A percentile compares a stretch with the other conserved stretches of the same genome.
phyloP scores from a whole-genome alignment of 192 early-diverging fungal species.

The Mycoemilia scoparia region DNA sequence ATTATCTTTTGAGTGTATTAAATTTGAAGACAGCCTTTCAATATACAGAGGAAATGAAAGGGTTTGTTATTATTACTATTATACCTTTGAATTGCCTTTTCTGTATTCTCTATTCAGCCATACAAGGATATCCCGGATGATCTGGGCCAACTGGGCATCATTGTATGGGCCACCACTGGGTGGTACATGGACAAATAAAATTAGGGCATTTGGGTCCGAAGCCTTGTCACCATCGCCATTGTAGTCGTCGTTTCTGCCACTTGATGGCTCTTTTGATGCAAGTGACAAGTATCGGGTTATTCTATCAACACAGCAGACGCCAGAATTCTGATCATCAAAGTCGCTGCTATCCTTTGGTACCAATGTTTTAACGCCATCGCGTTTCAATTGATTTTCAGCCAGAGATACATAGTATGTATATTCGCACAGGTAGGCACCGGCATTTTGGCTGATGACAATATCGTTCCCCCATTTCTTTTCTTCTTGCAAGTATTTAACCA shows the following conservation, averaged over 20 bases:
- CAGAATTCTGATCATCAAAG: neutral
- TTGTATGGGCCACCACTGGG: constrained; percentile 14
- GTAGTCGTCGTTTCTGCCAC: too few relatives aligned
- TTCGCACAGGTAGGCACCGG: constrained; percentile 39
- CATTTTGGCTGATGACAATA: constrained; percentile 21
- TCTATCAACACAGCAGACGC: too few relatives aligned
- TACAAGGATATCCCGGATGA: constrained; percentile 10
- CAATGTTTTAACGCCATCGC: constrained; percentile 1
- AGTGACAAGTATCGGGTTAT: too few relatives aligned
- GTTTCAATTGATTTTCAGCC: constrained; percentile 9
- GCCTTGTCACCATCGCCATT: too few relatives aligned
- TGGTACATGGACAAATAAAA: constrained; percentile 32
- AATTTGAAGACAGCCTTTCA: too few relatives aligned
- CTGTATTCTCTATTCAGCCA: neutral
- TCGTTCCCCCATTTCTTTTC: constrained; percentile 19
- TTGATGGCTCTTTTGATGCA: too few relatives aligned
- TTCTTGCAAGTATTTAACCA: constrained; percentile 10
- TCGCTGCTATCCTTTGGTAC: constrained; percentile 2
- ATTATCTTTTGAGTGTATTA: neutral
- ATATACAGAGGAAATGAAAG: too few relatives aligned
- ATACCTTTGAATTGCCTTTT: too few relatives aligned
- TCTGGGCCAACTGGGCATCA: constrained; percentile 12
- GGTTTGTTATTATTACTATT: too few relatives aligned
- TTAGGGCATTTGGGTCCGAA: too few relatives aligned
- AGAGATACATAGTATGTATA: constrained; percentile 38